Evolutionary conservation across 768 basidiomycete genomes (phyloP).

Genomic region (Lactifluus rugatus): DNA sequence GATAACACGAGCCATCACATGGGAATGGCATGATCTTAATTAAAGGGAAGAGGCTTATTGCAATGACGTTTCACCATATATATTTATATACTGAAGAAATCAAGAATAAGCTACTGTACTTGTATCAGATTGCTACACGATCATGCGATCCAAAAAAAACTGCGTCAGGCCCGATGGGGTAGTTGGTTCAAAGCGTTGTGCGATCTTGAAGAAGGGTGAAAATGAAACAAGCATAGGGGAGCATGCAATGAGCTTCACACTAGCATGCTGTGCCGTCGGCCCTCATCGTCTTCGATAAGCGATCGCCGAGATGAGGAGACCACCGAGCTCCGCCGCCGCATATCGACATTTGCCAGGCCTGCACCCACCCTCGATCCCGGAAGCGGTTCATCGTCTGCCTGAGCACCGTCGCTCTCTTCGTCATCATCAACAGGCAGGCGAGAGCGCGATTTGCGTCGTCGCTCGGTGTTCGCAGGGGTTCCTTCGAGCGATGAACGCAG

Average conservation of each 20-base stretch:
- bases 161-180: not conserved
- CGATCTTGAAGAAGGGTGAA: not conserved
- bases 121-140: conserved; percentile 10
- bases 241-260: conserved; percentile 28
- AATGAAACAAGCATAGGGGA: not conserved
- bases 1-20: no score
- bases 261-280: conserved; percentile 58
- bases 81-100: conserved; percentile 9
- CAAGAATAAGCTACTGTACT: conserved; percentile 15
- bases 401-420: conserved; percentile 56
- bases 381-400: conserved; percentile 56
- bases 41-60: not conserved
- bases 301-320: conserved; percentile 22
- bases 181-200: conserved; percentile 4
- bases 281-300: conserved; percentile 38
- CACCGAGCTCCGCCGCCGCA: conserved; percentile 38
- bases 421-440: conserved; percentile 41
- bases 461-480: conserved; percentile 25
- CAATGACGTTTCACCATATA: not conserved
- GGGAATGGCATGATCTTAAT: not conserved
- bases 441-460: conserved; percentile 46
- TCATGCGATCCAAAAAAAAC: conserved; percentile 4
- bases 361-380: conserved; percentile 17
- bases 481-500: conserved; percentile 22
- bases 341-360: conserved; percentile 48